Evolutionary conservation across 164 flowering plant species (phyloP), one percentile per base, ranked within the genome.

Genomic region (Tetrastigma voinierianum): DNA sequence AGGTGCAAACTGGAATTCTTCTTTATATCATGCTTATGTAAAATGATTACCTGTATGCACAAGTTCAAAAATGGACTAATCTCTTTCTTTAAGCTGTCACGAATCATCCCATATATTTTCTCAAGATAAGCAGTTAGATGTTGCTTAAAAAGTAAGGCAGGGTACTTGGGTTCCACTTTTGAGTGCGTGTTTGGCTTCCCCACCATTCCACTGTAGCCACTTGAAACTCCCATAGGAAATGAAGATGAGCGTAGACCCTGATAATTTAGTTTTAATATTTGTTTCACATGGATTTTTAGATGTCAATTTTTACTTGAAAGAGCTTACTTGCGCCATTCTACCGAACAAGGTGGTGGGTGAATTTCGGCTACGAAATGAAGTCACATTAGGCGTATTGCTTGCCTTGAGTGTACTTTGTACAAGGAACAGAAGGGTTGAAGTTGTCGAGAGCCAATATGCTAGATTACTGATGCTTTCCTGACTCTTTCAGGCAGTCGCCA

Each of bases 101-200:
- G 87, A 66, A 90, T 87, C 83, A 83, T 81, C 47, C 96, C 98
- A 81, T 87, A 90, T 61, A 89, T 79, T 74, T 87, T 92, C 76
- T 92, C 98, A 18, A 92, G 89, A 71, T 78, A 90, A 24, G 97
- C 96, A 10, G 97, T 83, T 44, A 91, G 70, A 23, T 91, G 97
- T 59, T 92, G 98, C 83, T 92, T 92, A 66, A 92, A 92, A 52
- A 92, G 67, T 16, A 92, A 74, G 13, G 96, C 98, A 25, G 96
- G 98, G 73, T 92, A 92, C 70, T 91, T 92, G 23, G 98, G 89
- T 71, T 89, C 95, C 24, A 89, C 83, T 74, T 81, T 87, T 64
- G 84, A 76, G 70, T 78, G 75, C 12, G 67, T 46, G 4, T 79
- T 81, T 61, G 83, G 77, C 70, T 80, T 84, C 48, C 84, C 88